phyloP scores from a whole-genome alignment of 495 filamentous ascomycete genomes.

The Gamarada debralockiae region DNA sequence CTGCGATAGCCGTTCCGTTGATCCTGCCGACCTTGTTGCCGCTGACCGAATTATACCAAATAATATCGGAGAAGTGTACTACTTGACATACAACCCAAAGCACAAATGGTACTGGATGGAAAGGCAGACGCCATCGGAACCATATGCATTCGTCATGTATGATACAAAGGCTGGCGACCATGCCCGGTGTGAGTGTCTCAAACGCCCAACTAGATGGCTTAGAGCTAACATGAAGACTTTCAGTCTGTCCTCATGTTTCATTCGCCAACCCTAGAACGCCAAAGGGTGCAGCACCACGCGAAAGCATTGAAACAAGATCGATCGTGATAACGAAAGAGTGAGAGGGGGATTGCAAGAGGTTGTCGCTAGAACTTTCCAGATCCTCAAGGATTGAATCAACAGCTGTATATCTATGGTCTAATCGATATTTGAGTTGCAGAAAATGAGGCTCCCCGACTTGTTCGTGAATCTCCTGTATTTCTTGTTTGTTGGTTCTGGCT shows the following conservation, averaged over 20 bases:
- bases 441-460: too few species aligned
- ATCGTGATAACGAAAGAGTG: slow-evolving; percentile 17
- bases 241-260: slow-evolving; percentile 24
- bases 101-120: slow-evolving; percentile 22
- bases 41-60: slow-evolving; percentile 12
- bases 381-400: too few species aligned
- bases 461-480: too few species aligned
- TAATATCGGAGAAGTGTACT: slow-evolving; percentile 15
- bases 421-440: too few species aligned
- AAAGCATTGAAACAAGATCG: slow-evolving; percentile 21
- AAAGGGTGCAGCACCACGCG: slow-evolving; percentile 14
- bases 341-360: too few species aligned
- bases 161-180: slow-evolving; percentile 15
- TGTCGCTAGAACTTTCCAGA: too few species aligned
- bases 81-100: slow-evolving; percentile 15
- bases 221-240: background rate
- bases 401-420: too few species aligned
- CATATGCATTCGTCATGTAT: slow-evolving; percentile 17
- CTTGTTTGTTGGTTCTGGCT: too few species aligned
- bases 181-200: slow-evolving; percentile 11
- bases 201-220: background rate
- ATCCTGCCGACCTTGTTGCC: slow-evolving; percentile 12
- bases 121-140: slow-evolving; percentile 17
- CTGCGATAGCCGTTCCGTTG: slow-evolving; percentile 19
- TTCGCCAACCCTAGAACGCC: slow-evolving; percentile 16